Conservation (phyloP, 441 rosid genomes). For the Eutrema salsugineum region DNA sequence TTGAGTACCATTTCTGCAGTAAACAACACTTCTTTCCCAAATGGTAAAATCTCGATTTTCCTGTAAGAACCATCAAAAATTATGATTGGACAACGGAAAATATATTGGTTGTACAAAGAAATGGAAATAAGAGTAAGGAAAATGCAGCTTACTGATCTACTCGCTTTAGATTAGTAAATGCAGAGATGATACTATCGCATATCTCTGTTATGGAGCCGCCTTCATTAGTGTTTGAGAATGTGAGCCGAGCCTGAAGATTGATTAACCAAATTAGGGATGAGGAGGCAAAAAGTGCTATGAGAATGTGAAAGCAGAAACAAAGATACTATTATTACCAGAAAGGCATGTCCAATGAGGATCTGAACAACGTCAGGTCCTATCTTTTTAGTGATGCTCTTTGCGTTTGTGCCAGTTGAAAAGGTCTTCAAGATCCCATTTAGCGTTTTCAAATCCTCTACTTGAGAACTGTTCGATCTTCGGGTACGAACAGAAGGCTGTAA, state of each 20-base stretch:
- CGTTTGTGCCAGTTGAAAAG: conserved; percentile 43
- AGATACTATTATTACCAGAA: conserved; percentile 46
- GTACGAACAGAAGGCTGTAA: conserved; percentile 68
- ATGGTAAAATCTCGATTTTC: conserved; percentile 51
- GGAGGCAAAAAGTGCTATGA: conserved; percentile 2
- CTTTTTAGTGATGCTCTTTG: conserved; percentile 52
- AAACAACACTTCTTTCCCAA: conserved; percentile 74
- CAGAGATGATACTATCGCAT: conserved; percentile 58
- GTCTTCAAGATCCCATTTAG: conserved; percentile 55
- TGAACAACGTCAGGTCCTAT: conserved; percentile 55
- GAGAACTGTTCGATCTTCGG: conserved; percentile 46
- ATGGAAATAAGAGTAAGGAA: background rate
- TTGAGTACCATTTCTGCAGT: conserved; percentile 53
- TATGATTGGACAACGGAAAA: background rate
- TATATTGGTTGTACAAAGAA: background rate
- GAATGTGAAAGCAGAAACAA: conserved; percentile 2
- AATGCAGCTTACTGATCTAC: conserved; percentile 49
- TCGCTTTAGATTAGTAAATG: conserved; percentile 48
- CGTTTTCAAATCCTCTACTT: conserved; percentile 36
- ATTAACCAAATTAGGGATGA: background rate
- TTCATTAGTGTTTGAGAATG: conserved; percentile 31
- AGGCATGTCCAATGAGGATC: conserved; percentile 76
- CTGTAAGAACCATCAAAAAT: conserved; percentile 37
- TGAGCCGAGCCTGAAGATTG: conserved; percentile 53
- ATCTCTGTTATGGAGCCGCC: conserved; percentile 48